Conservation (phyloP, 2,329 filamentous ascomycete species). For the Trichophyton equinum region DNA sequence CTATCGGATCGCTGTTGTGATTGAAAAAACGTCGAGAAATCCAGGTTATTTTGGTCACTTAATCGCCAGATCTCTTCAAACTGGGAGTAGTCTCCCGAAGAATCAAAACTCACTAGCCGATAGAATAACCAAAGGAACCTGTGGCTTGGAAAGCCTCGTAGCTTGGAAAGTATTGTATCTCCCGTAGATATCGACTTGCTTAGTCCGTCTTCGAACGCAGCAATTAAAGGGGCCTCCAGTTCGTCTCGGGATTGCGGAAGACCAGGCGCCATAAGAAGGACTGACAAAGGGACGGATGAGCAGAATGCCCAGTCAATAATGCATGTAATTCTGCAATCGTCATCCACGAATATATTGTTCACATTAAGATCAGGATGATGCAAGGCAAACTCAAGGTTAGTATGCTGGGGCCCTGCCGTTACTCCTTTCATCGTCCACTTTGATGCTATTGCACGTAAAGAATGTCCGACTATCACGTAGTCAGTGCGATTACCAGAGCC, state of each 20-base stretch:
- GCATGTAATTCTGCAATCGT: slow-evolving; percentile 22
- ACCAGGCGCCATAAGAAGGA: slow-evolving; percentile 15
- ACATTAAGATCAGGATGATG: slow-evolving; percentile 27
- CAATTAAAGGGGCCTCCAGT: slow-evolving; percentile 8
- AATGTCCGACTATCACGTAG: slow-evolving; percentile 16
- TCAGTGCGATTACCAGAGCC: slow-evolving; percentile 17
- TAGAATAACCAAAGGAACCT: slow-evolving; percentile 6
- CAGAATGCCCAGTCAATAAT: slow-evolving; percentile 22
- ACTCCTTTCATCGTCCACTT: slow-evolving; percentile 7
- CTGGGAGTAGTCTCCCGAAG: slow-evolving; percentile 3
- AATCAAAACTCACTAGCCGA: slow-evolving; percentile 7
- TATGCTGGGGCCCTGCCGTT: background rate
- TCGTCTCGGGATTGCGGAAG: slow-evolving; percentile 17
- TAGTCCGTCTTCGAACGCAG: slow-evolving; percentile 6
- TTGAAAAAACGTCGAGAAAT: slow-evolving; percentile 4
- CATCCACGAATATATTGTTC: slow-evolving; percentile 28
- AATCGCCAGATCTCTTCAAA: slow-evolving; percentile 8
- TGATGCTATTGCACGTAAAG: slow-evolving; percentile 14
- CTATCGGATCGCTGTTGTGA: slow-evolving; percentile 5
- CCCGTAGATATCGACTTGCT: background rate
- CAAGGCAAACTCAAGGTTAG: slow-evolving; percentile 13
- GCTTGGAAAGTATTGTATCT: background rate
- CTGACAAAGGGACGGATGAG: slow-evolving; percentile 15
- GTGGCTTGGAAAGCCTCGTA: background rate
- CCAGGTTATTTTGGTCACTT: slow-evolving; percentile 5